These are phyloP conservation scores for Malus sylvestris DNA, from an alignment of 306 rosid genomes.

Conservation along the genomic window DNA sequence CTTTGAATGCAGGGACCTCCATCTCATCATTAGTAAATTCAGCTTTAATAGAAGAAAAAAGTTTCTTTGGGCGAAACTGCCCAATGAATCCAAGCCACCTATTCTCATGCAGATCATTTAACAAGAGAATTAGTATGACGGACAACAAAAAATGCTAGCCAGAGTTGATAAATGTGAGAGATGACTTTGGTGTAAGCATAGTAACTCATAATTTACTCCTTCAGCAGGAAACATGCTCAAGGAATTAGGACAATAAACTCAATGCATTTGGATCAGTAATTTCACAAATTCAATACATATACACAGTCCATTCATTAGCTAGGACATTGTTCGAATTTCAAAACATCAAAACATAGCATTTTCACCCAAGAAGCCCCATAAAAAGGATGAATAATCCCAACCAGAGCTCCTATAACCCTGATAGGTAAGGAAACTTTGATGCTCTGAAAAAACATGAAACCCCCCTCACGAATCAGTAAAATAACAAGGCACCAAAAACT, in stretches of 20 bases:
- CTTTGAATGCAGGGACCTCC: slow-evolving; percentile 54
- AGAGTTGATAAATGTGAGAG: not conserved
- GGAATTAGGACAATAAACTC: not conserved
- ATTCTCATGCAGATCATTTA: slow-evolving; percentile 10
- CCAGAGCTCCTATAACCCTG: not conserved
- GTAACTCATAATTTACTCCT: not conserved
- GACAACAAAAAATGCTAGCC: not conserved
- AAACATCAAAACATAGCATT: not conserved
- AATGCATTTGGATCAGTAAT: not conserved
- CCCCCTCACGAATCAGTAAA: not conserved
- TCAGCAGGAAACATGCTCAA: slow-evolving; percentile 2
- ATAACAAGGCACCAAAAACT: not conserved
- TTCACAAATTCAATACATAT: not conserved
- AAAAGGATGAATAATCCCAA: not conserved
- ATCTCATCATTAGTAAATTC: slow-evolving; percentile 36
- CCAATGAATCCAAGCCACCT: slow-evolving; percentile 88
- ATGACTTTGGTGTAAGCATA: not conserved
- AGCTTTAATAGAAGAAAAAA: slow-evolving; percentile 52
- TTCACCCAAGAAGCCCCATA: not conserved
- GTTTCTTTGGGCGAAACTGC: slow-evolving; percentile 78
- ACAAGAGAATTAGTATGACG: slow-evolving; percentile 3
- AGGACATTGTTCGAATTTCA: not conserved
- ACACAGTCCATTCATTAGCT: not conserved
- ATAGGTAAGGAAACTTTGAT: not conserved
- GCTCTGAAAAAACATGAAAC: not conserved